phyloP scores from a whole-genome alignment of 305 asterid species.

The Stenogyne calaminthoides region DNA sequence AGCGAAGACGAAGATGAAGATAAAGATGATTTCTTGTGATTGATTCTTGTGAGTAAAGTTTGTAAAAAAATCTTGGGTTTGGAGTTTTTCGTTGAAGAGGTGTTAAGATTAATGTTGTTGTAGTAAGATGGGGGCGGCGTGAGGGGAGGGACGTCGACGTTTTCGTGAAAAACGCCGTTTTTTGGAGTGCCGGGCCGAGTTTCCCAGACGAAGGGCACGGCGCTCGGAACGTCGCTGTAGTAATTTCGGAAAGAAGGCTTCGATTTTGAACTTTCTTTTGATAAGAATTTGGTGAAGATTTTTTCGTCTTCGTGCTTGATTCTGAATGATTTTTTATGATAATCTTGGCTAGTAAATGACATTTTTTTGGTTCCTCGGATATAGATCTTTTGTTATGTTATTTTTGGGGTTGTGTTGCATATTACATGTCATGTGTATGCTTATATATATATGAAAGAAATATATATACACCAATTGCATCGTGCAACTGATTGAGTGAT shows the following conservation, averaged over 20 bases:
- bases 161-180: conserved; percentile 24
- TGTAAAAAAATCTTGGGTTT: conserved; percentile 3
- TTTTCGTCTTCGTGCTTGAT: conserved; percentile 44
- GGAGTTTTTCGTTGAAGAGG: not conserved
- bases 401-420: not conserved
- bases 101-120: not conserved
- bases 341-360: conserved; percentile 6
- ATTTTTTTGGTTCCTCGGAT: not conserved
- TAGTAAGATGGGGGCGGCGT: conserved; percentile 60
- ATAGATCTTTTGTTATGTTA: too few relatives aligned
- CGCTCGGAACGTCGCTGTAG: conserved; percentile 42
- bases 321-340: conserved; percentile 37
- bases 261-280: too few relatives aligned
- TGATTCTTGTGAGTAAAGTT: conserved; percentile 14
- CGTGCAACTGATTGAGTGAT: too few relatives aligned
- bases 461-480: too few relatives aligned
- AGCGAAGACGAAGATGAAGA: conserved; percentile 33
- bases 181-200: conserved; percentile 62
- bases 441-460: not conserved
- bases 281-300: conserved; percentile 40
- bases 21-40: too few relatives aligned
- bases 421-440: not conserved
- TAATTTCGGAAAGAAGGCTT: conserved; percentile 54
- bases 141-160: conserved; percentile 44
- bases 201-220: conserved; percentile 63